Evolutionary conservation across 768 basidiomycete genomes (phyloP).

Genomic region (Suillus hirtellus): DNA sequence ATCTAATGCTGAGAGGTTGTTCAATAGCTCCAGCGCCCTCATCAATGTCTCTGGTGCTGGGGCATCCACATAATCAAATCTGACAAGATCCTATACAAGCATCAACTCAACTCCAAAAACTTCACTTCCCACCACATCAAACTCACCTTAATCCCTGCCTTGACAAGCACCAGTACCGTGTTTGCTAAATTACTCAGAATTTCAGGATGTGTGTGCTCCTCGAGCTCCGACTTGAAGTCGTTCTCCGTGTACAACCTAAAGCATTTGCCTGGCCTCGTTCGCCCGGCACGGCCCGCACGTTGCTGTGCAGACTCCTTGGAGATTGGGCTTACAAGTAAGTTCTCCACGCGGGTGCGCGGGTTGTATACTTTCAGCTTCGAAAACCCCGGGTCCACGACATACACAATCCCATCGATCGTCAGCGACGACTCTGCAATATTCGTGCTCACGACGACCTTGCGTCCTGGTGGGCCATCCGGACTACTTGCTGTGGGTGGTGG

Average conservation of each 20-base stretch:
- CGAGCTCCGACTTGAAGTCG: conserved; percentile 84
- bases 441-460: conserved; percentile 93
- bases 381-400: conserved; percentile 97
- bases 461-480: conserved; percentile 74
- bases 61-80: conserved; percentile 88
- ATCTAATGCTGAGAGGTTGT: conserved; percentile 89
- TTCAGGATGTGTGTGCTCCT: conserved; percentile 97
- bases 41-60: conserved; percentile 96
- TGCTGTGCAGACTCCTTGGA: conserved; percentile 97
- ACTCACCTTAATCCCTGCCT: conserved; percentile 83
- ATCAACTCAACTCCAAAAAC: conserved; percentile 6
- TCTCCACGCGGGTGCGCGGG: conserved; percentile 94
- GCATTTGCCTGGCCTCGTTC: conserved; percentile 95
- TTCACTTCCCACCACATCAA: not conserved
- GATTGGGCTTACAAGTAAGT: conserved; percentile 89
- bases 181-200: conserved; percentile 95
- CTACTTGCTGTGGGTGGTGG: conserved; percentile 66
- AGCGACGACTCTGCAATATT: conserved; percentile 98
- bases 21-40: conserved; percentile 92
- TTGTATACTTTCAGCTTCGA: conserved; percentile 99
- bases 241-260: conserved; percentile 96
- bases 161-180: conserved; percentile 89
- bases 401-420: conserved; percentile 99
- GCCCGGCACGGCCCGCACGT: conserved; percentile 92
- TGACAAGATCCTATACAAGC: conserved; percentile 64